Evolutionary conservation across 257 asterid genomes (phyloP).

Genomic region (Nicotiana tomentosiformis): DNA sequence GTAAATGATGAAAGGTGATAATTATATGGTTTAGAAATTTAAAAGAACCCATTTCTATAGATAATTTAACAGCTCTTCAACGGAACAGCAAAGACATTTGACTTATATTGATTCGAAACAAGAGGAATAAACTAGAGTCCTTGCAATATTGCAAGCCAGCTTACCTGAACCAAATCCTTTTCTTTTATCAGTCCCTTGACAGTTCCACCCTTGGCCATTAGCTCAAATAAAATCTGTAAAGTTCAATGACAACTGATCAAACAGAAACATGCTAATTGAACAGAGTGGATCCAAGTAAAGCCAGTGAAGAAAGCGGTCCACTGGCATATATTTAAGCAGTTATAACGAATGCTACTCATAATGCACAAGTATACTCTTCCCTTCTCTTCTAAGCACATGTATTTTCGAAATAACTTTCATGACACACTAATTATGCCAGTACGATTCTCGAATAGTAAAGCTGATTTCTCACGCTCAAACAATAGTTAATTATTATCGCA

Average conservation of each 20-base stretch:
- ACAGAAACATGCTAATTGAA: not conserved
- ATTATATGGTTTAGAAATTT: not conserved
- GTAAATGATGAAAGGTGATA: not conserved
- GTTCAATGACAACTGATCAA: not conserved
- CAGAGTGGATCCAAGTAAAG: slow-evolving; percentile 6
- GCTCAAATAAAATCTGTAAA: slow-evolving; percentile 78
- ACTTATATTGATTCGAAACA: not conserved
- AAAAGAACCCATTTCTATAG: not conserved
- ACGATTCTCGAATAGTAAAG: too few relatives aligned
- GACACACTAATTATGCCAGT: not conserved
- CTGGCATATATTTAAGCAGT: not conserved
- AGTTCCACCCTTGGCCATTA: slow-evolving; percentile 88
- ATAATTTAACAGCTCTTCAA: not conserved
- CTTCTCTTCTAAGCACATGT: not conserved
- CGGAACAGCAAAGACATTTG: not conserved
- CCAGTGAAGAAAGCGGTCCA: not conserved
- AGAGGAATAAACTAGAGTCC: not conserved
- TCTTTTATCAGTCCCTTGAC: slow-evolving; percentile 86
- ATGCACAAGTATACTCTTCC: not conserved
- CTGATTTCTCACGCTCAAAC: not conserved
- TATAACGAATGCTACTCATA: not conserved
- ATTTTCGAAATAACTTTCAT: not conserved
- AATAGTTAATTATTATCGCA: not conserved
- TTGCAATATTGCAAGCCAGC: slow-evolving; percentile 20
- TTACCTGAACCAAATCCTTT: slow-evolving; percentile 92